phyloP scores from a whole-genome alignment of 1,284 basidiomycete genomes.

The Xanthoconium separans region DNA sequence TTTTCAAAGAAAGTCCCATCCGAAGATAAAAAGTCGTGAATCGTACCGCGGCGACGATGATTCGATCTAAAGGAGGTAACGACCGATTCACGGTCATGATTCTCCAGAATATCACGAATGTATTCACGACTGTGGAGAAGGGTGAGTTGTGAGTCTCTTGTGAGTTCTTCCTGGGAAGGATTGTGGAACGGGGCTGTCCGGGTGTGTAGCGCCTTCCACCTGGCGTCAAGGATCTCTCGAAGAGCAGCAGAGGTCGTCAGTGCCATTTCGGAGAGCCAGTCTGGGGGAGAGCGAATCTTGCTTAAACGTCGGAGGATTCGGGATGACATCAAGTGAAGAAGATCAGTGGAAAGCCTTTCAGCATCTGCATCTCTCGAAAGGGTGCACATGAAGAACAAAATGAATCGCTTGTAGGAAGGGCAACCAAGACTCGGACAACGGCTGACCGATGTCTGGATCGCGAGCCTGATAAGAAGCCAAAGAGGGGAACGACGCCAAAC shows the following conservation, averaged over 20 bases:
- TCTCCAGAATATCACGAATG: constrained; percentile 1
- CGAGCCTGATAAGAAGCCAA: neutral
- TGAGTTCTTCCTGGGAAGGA: constrained; percentile 25
- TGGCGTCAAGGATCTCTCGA: constrained; percentile 1
- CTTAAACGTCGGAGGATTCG: constrained; percentile 36
- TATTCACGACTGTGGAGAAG: constrained; percentile 21
- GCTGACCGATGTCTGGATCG: neutral
- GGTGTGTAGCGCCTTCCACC: neutral
- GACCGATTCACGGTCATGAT: neutral
- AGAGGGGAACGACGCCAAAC: neutral
- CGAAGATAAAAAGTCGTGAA: neutral
- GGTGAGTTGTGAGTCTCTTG: constrained; percentile 28
- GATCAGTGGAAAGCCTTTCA: constrained; percentile 28
- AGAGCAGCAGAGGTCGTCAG: constrained; percentile 2
- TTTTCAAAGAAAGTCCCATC: neutral
- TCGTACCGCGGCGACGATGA: neutral
- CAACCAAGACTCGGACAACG: neutral
- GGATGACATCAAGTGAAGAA: constrained; percentile 23
- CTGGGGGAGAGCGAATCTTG: constrained; percentile 30
- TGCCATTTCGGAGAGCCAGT: constrained; percentile 8
- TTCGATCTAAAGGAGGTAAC: neutral
- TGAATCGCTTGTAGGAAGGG: neutral
- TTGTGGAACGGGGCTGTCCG: constrained; percentile 20
- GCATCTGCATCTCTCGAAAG: constrained; percentile 5
- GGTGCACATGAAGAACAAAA: neutral